Evolutionary conservation across 202 grass and related monocot genomes (phyloP).

Genomic region (Brachypodium distachyon): DNA sequence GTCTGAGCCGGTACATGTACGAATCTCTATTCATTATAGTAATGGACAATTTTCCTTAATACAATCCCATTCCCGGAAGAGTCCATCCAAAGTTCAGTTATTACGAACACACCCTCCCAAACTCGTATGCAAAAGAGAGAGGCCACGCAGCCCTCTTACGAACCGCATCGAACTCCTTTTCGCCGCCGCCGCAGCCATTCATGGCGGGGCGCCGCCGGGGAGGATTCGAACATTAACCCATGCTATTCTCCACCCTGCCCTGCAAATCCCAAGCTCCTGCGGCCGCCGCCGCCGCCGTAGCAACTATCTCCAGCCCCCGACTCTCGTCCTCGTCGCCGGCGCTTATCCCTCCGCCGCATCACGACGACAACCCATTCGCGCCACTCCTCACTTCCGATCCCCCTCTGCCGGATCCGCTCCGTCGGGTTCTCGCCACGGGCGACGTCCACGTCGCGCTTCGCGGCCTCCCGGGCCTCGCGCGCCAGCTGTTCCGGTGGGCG

Average conservation of each 20-base stretch:
- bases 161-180: conserved; percentile 16
- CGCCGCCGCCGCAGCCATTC: conserved; percentile 31
- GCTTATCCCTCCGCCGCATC: neutral
- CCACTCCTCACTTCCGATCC: conserved; percentile 31
- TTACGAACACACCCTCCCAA: neutral
- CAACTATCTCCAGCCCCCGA: conserved; percentile 21
- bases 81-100: neutral
- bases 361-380: conserved; percentile 19
- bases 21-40: too few species aligned
- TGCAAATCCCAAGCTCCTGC: conserved; percentile 38
- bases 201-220: conserved; percentile 50
- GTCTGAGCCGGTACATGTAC: too few species aligned
- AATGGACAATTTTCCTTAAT: neutral
- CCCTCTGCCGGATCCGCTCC: conserved; percentile 30
- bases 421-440: conserved; percentile 3
- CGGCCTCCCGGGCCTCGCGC: conserved; percentile 1
- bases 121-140: conserved; percentile 5
- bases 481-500: conserved; percentile 70
- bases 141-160: conserved; percentile 6
- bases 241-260: conserved; percentile 42
- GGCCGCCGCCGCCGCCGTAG: conserved; percentile 19
- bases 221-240: conserved; percentile 37
- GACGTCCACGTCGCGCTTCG: conserved; percentile 37
- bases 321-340: conserved; percentile 11
- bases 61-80: neutral